Evolutionary conservation across 2,329 filamentous ascomycete species (phyloP).

Genomic region (Apiospora hydei): DNA sequence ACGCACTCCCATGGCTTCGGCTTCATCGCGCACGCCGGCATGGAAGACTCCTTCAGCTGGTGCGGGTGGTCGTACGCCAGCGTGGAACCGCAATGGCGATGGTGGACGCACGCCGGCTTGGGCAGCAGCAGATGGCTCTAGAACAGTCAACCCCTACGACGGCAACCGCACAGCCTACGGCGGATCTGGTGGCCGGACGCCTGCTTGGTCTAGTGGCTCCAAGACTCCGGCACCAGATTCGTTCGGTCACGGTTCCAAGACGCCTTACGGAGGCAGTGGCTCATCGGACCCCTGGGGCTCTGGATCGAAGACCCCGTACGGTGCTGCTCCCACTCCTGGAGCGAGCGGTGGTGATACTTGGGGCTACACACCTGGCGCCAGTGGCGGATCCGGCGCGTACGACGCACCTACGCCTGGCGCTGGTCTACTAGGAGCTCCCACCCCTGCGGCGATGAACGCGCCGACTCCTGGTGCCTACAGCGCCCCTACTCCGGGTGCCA

Average conservation of each 20-base stretch:
- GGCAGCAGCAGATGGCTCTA: slow-evolving; percentile 71
- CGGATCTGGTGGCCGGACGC: slow-evolving; percentile 68
- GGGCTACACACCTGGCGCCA: slow-evolving; percentile 63
- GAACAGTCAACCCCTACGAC: slow-evolving; percentile 74
- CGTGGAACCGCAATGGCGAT: slow-evolving; percentile 63
- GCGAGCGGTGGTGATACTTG: slow-evolving; percentile 66
- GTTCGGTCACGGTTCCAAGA: slow-evolving; percentile 73
- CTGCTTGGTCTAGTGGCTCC: slow-evolving; percentile 80
- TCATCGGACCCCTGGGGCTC: slow-evolving; percentile 66
- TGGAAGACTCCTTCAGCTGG: slow-evolving; percentile 72
- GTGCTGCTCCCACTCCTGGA: slow-evolving; percentile 64
- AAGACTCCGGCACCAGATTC: slow-evolving; percentile 73
- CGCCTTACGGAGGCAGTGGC: slow-evolving; percentile 60
- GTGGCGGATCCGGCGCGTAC: slow-evolving; percentile 58
- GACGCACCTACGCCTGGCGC: slow-evolving; percentile 75
- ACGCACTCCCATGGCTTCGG: slow-evolving; percentile 71
- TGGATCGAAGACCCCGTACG: slow-evolving; percentile 82
- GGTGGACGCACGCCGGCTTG: slow-evolving; percentile 75
- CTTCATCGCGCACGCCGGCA: slow-evolving; percentile 75
- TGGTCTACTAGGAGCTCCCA: slow-evolving; percentile 67
- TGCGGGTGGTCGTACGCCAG: slow-evolving; percentile 66
- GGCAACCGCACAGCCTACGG: slow-evolving; percentile 82
- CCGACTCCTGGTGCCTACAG: slow-evolving; percentile 64
- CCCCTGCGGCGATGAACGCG: slow-evolving; percentile 72
- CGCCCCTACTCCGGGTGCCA: slow-evolving; percentile 73